These are phyloP conservation scores for Ganoderma lingzhi DNA, from an alignment of 1,284 basidiomycete species.

Conservation along the genomic window DNA sequence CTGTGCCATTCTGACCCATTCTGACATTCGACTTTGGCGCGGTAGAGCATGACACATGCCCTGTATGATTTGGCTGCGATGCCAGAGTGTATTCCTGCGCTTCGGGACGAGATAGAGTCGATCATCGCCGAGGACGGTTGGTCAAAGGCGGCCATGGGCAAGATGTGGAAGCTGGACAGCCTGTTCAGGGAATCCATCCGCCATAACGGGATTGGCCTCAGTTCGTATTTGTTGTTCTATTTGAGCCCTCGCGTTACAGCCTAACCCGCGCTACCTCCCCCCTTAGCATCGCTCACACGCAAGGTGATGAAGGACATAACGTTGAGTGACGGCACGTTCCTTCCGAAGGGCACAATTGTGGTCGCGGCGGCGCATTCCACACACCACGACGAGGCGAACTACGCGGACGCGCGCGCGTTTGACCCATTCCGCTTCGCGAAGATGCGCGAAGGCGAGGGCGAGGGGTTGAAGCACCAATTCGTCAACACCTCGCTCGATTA, in stretches of 20 bases:
- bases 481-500: constrained; percentile 43
- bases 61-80: constrained; percentile 51
- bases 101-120: constrained; percentile 55
- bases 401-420: constrained; percentile 49
- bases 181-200: constrained; percentile 58
- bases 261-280: not conserved
- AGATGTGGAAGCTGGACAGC: constrained; percentile 60
- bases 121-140: constrained; percentile 51
- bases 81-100: constrained; percentile 47
- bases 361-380: constrained; percentile 48
- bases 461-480: constrained; percentile 38
- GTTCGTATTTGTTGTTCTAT: constrained; percentile 22
- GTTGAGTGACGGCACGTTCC: constrained; percentile 50
- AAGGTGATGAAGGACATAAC: constrained; percentile 44
- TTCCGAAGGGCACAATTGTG: constrained; percentile 52
- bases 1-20: no score
- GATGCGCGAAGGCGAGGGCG: constrained; percentile 39
- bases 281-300: constrained; percentile 29
- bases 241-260: no score
- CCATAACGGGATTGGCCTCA: constrained; percentile 39
- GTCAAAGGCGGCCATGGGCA: constrained; percentile 52
- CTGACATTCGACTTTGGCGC: not conserved
- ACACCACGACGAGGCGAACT: constrained; percentile 51
- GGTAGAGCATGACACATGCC: constrained; percentile 46
- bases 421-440: constrained; percentile 56